Conservation (phyloP, 2,329 filamentous ascomycete genomes). For the Beauveria caledonica region DNA sequence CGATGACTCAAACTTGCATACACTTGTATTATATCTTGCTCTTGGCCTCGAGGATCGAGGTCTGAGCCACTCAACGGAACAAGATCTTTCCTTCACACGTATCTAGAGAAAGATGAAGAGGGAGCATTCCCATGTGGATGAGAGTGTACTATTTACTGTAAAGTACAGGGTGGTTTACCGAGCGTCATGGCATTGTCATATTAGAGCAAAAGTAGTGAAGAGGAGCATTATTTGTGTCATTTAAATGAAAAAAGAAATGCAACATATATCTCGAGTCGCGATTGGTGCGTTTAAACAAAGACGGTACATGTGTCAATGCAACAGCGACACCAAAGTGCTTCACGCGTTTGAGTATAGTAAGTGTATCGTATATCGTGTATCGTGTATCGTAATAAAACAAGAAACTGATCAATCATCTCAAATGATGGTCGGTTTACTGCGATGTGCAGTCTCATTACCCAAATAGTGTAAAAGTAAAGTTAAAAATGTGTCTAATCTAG, state of each 20-base stretch:
- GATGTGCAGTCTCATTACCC: background rate
- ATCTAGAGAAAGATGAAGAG: background rate
- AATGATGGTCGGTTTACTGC: background rate
- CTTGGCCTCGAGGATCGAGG: background rate
- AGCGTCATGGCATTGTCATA: conserved; percentile 10
- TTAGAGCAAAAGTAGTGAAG: background rate
- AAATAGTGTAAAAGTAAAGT: background rate
- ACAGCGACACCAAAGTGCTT: too few species aligned
- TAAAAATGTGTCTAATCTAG: background rate
- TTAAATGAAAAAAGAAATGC: too few species aligned
- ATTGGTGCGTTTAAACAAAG: too few species aligned
- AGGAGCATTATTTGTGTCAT: background rate
- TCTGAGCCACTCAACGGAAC: background rate
- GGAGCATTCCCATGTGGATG: background rate
- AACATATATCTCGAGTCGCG: too few species aligned
- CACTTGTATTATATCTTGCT: conserved; percentile 6
- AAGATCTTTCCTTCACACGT: background rate
- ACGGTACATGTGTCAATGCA: too few species aligned
- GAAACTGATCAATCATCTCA: background rate
- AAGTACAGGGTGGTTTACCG: background rate
- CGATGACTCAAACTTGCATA: background rate
- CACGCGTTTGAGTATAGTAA: too few species aligned
- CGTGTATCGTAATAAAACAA: background rate
- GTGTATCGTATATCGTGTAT: too few species aligned
- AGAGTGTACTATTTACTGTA: conserved; percentile 9